A percentile compares a stretch with the other conserved stretches of the same genome.
Conservation (phyloP, 768 basidiomycete genomes). For the Pholiota molesta region DNA sequence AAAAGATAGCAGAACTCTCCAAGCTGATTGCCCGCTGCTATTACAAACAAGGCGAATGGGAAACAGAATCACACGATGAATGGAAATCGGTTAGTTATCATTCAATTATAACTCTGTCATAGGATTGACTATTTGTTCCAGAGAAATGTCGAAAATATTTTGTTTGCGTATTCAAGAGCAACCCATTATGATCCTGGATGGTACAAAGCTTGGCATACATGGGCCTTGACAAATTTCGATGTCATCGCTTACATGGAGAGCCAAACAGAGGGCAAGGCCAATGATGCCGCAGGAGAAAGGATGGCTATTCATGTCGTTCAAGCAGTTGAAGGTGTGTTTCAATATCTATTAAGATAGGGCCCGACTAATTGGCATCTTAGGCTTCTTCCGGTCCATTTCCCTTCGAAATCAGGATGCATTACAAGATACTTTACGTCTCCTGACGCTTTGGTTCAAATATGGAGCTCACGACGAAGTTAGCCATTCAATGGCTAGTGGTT, state of each 20-base stretch:
- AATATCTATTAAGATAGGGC: neutral
- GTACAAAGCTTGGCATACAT: slow-evolving; percentile 99
- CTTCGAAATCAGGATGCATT: slow-evolving; percentile 88
- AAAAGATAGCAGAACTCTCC: slow-evolving; percentile 68
- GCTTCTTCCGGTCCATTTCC: slow-evolving; percentile 95
- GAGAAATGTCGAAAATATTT: slow-evolving; percentile 80
- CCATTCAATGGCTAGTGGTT: slow-evolving; percentile 84
- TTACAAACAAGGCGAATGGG: slow-evolving; percentile 97
- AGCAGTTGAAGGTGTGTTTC: slow-evolving; percentile 77
- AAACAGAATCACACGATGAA: slow-evolving; percentile 74
- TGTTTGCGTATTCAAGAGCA: slow-evolving; percentile 83
- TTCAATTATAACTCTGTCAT: neutral
- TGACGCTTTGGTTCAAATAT: slow-evolving; percentile 98
- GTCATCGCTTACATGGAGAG: slow-evolving; percentile 83
- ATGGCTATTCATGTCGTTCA: slow-evolving; percentile 87
- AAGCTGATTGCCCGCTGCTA: slow-evolving; percentile 94
- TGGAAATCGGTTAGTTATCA: slow-evolving; percentile 70
- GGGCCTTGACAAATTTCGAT: slow-evolving; percentile 96
- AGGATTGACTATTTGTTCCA: slow-evolving; percentile 29
- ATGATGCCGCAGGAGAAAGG: slow-evolving; percentile 60
- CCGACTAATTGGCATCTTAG: slow-evolving; percentile 36
- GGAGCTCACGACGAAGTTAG: slow-evolving; percentile 90
- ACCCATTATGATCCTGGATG: slow-evolving; percentile 93
- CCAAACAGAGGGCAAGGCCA: slow-evolving; percentile 54
- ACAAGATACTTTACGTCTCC: slow-evolving; percentile 89